These are phyloP conservation scores for Myxozyma udenii DNA, from an alignment of 805 yeast species.

Conservation along the genomic window DNA sequence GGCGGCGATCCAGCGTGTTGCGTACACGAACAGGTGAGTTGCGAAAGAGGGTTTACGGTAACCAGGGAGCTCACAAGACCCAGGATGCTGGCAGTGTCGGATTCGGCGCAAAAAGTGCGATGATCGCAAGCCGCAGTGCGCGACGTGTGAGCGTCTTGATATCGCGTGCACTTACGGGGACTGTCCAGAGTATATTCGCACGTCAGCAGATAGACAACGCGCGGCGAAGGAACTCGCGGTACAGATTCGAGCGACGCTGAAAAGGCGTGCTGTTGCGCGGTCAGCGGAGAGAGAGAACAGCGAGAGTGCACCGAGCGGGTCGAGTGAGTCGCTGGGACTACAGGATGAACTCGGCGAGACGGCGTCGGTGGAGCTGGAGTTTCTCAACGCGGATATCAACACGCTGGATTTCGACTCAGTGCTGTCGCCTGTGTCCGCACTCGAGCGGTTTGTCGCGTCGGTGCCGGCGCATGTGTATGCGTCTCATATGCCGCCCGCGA, in stretches of 20 bases:
- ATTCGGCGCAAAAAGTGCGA: slow-evolving; percentile 26
- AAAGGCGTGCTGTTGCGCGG: not conserved
- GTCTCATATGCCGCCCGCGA: slow-evolving; percentile 1
- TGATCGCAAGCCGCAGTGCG: slow-evolving; percentile 17
- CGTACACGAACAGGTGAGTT: slow-evolving; percentile 15
- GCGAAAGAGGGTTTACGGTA: too few species aligned
- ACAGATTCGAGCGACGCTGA: slow-evolving; percentile 6
- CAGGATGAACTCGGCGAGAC: too few species aligned
- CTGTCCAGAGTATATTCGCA: slow-evolving; percentile 17
- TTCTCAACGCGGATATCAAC: slow-evolving; percentile 1
- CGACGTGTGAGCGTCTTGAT: slow-evolving; percentile 16
- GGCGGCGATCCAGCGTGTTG: slow-evolving; percentile 7
- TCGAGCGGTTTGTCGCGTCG: not conserved
- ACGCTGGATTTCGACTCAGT: slow-evolving; percentile 9
- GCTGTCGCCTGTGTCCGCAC: not conserved
- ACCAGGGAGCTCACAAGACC: too few species aligned
- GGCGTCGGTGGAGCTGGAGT: not conserved
- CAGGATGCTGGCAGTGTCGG: slow-evolving; percentile 28
- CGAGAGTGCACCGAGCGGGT: too few species aligned
- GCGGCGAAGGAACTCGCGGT: slow-evolving; percentile 13
- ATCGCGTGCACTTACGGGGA: slow-evolving; percentile 18
- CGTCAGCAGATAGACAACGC: slow-evolving; percentile 11
- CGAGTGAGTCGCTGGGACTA: too few species aligned
- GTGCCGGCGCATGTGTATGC: slow-evolving; percentile 3
- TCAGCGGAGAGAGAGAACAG: too few species aligned